Conservation (phyloP, 2,329 filamentous ascomycete genomes). For the Rhinocladiella mackenziei region DNA sequence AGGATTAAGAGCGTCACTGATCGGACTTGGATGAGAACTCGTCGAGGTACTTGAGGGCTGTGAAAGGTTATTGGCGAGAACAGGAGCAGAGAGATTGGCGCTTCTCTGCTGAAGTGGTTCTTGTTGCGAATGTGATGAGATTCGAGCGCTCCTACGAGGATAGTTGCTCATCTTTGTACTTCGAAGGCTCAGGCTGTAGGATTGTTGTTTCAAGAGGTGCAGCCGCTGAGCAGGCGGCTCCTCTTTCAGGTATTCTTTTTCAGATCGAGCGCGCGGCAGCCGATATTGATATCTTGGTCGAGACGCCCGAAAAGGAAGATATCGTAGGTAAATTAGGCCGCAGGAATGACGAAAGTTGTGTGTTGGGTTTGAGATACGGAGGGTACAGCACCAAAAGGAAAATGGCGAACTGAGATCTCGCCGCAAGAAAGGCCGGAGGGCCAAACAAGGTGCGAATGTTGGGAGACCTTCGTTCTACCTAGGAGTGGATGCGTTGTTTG, state of each 20-base stretch:
- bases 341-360: constrained; percentile 1
- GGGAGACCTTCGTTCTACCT: too few species aligned
- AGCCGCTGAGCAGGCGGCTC: constrained; percentile 26
- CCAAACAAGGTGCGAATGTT: constrained; percentile 4
- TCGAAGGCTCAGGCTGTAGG: constrained; percentile 1
- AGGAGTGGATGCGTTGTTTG: too few species aligned
- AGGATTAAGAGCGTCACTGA: constrained; percentile 24
- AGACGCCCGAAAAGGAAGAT: not conserved
- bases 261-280: constrained; percentile 7
- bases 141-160: constrained; percentile 26
- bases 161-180: constrained; percentile 24
- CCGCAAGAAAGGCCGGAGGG: constrained; percentile 14
- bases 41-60: constrained; percentile 28
- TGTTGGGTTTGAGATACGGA: not conserved
- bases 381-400: constrained; percentile 5
- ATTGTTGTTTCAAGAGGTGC: constrained; percentile 11
- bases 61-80: constrained; percentile 20
- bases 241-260: constrained; percentile 2
- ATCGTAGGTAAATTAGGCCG: not conserved
- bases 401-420: constrained; percentile 8
- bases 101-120: constrained; percentile 19
- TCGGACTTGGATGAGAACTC: constrained; percentile 29
- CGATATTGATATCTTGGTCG: not conserved
- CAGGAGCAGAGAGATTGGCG: constrained; percentile 13
- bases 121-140: constrained; percentile 24